Percentiles rank a stretch among this genome's conserved stretches.
phyloP scores from a whole-genome alignment of 2,329 filamentous ascomycete species.

The Fusarium goolgardi region DNA sequence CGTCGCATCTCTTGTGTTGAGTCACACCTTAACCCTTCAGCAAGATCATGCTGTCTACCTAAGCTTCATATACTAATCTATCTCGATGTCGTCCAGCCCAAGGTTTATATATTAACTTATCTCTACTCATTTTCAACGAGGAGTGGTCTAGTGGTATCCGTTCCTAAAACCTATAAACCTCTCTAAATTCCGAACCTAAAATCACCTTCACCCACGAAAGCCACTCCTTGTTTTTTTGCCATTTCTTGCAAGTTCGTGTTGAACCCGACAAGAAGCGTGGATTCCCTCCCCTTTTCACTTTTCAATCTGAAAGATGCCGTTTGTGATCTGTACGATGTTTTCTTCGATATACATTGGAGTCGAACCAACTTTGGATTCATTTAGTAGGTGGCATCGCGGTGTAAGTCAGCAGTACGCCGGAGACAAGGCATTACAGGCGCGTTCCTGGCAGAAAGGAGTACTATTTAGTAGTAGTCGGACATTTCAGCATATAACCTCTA shows the following conservation, averaged over 20 bases:
- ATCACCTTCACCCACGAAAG: neutral
- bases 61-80: neutral
- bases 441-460: neutral
- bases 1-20: neutral
- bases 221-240: neutral
- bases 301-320: no score
- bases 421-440: neutral
- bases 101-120: no score
- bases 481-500: no score
- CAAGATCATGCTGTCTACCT: neutral
- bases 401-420: neutral
- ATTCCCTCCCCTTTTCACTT: no score
- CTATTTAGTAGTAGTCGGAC: no score
- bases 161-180: no score
- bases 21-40: neutral
- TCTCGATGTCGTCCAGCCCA: neutral
- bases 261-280: neutral
- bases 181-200: neutral
- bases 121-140: neutral
- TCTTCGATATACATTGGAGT: neutral
- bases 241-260: neutral
- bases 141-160: neutral
- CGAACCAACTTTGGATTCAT: neutral
- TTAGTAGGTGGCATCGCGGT: neutral
- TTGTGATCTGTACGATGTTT: neutral